phyloP scores from a whole-genome alignment of 108 stramenopile species.

The Cyclostephanos invisitatus region DNA sequence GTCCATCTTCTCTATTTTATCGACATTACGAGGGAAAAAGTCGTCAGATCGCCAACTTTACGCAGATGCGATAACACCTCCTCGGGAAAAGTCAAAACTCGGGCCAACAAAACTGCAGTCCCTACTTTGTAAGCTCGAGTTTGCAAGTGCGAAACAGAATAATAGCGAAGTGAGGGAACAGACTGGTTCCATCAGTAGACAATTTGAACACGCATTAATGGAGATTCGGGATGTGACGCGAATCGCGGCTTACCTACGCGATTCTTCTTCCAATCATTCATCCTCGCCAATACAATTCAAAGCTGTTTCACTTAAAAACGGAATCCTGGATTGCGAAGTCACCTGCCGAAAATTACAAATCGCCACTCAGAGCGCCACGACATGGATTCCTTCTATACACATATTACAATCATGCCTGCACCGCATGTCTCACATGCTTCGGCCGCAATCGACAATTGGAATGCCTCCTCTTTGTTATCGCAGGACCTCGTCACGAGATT shows the following conservation, averaged over 20 bases:
- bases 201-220: slow-evolving; percentile 13
- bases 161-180: neutral
- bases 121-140: slow-evolving; percentile 12
- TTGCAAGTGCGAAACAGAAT: slow-evolving; percentile 6
- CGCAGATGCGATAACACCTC: neutral
- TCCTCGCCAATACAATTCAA: slow-evolving; percentile 21
- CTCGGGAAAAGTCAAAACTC: neutral
- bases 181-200: slow-evolving; percentile 2
- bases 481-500: neutral
- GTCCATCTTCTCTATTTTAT: neutral
- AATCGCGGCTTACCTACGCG: slow-evolving; percentile 9
- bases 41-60: neutral
- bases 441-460: slow-evolving; percentile 17
- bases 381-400: slow-evolving; percentile 22
- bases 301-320: slow-evolving; percentile 1
- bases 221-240: slow-evolving; percentile 29
- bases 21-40: neutral
- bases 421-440: slow-evolving; percentile 14
- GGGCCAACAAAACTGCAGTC: slow-evolving; percentile 1
- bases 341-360: neutral
- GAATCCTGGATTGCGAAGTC: slow-evolving; percentile 4
- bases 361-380: neutral
- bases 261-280: slow-evolving; percentile 1
- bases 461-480: slow-evolving; percentile 33
- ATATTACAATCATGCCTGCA: slow-evolving; percentile 17